Base-by-base conservation (phyloP, 192 early-diverging fungal genomes). In the Pilobolus umbonatus region DNA sequence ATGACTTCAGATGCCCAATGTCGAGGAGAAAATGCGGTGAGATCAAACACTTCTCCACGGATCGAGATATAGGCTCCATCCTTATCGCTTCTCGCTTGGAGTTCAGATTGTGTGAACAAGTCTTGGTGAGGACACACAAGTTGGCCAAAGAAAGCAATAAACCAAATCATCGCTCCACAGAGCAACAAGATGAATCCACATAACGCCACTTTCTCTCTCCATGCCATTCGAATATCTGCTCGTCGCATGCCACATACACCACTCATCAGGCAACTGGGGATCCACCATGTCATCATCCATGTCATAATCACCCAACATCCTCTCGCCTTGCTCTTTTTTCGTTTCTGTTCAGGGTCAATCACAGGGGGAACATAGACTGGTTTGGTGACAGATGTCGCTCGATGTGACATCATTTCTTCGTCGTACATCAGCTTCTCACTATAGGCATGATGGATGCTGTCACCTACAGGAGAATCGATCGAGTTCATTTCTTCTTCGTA, bases 121-220 rank as follows among this genome's bases (percentile, higher is more conserved):
- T 88, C 75, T 57, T 86, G 83, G 21, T 73, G 68, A 4, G 88
- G 89, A 66, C 88, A 92, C 46, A 90, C 71, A 15, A 89, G 65
- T 51, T 80, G 67, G 9, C 89, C 88, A 47, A 89, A 75, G 14
- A 81, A 80, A 21, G 81, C 89, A 55, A 92, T 95, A 59, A 93
- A 87, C 73, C 96, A 96, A 31, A 98, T 76, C 59, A 95, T 85
- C 62, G 80, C 66, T 10, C 67, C 78, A 46, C 88, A 90, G 46
- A 95, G 65, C 40, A 92, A 75, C 29, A 85, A 73, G 39, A 96
- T 91, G 57, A 99, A 69, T 59, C 88, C 57, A 61, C 92, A 94
- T 14, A 99, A 78, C 2, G 96, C 87, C 4, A 94, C 83, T 69
- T 99, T 97, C 70, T 99, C 96, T 54, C 96, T 82, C 96, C 96